phyloP scores from a whole-genome alignment of 2,329 filamentous ascomycete genomes.

The Paraconiothyrium sp. region DNA sequence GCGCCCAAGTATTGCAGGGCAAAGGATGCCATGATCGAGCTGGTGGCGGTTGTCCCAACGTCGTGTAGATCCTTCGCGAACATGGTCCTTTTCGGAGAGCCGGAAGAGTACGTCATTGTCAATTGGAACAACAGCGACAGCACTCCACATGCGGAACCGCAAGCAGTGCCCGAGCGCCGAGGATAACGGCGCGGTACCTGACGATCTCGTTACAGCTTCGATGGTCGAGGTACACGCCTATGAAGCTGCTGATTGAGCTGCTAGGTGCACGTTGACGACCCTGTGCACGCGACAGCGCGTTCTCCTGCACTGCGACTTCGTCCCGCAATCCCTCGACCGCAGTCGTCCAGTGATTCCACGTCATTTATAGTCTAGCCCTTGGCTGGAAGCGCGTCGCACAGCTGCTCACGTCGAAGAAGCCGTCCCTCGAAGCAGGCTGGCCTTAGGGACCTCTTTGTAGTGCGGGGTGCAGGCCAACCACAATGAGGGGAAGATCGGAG shows the following conservation, averaged over 20 bases:
- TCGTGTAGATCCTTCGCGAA: constrained; percentile 6
- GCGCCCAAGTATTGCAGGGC: not conserved
- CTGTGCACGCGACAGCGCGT: constrained; percentile 6
- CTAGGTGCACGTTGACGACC: not conserved
- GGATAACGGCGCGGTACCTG: constrained; percentile 8
- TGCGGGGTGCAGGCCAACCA: constrained; percentile 22
- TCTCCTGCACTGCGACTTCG: not conserved
- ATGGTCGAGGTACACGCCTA: not conserved
- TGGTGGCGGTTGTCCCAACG: not conserved
- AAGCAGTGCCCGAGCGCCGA: not conserved
- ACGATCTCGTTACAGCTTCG: constrained; percentile 5
- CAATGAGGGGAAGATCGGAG: constrained; percentile 9
- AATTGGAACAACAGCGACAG: not conserved
- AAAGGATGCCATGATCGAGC: not conserved
- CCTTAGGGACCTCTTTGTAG: constrained; percentile 10
- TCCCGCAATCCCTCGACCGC: constrained; percentile 1
- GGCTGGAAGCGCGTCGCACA: constrained; percentile 6
- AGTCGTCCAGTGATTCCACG: not conserved
- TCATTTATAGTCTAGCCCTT: constrained; percentile 1
- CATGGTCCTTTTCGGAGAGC: not conserved
- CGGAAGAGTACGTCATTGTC: constrained; percentile 17
- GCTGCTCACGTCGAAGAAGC: constrained; percentile 16
- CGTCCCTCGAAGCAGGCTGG: constrained; percentile 2
- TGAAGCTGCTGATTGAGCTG: not conserved
- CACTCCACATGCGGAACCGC: constrained; percentile 18